A percentile compares a stretch with the other conserved stretches of the same genome.
These are phyloP conservation scores for Hyaloscypha bicolor DNA, from an alignment of 495 filamentous ascomycete genomes.

Conservation along the genomic window DNA sequence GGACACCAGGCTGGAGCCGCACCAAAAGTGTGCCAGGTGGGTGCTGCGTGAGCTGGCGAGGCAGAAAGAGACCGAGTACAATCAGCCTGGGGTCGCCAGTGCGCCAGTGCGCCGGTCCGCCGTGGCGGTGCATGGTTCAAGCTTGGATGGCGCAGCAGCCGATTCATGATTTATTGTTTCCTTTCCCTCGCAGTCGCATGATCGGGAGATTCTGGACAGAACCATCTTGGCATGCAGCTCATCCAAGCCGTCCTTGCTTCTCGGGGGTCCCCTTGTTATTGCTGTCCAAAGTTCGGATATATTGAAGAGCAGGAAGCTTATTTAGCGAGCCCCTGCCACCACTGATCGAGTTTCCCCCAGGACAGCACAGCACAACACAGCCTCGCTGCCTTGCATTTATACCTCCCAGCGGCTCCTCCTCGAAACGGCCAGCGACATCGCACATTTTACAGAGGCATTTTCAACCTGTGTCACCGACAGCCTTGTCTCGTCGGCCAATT, in stretches of 20 bases:
- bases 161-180: slow-evolving; percentile 1
- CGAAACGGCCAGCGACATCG: background rate
- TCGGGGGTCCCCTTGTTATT: no score
- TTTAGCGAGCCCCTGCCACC: background rate
- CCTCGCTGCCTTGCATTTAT: background rate
- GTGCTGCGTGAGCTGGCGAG: slow-evolving; percentile 1
- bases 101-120: background rate
- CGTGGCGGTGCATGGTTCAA: background rate
- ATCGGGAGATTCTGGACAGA: background rate
- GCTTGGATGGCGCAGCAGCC: background rate
- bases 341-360: background rate
- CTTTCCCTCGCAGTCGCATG: background rate
- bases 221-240: background rate
- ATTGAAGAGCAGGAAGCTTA: background rate
- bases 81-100: background rate
- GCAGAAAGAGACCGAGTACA: slow-evolving; percentile 9
- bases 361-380: slow-evolving; percentile 6
- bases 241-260: background rate
- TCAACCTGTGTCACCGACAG: background rate
- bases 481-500: background rate
- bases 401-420: background rate
- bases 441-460: background rate
- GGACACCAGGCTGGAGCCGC: slow-evolving; percentile 12
- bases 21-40: background rate
- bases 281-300: no score